phyloP scores from a whole-genome alignment of 495 filamentous ascomycete genomes.

The Penicillium nucicola region DNA sequence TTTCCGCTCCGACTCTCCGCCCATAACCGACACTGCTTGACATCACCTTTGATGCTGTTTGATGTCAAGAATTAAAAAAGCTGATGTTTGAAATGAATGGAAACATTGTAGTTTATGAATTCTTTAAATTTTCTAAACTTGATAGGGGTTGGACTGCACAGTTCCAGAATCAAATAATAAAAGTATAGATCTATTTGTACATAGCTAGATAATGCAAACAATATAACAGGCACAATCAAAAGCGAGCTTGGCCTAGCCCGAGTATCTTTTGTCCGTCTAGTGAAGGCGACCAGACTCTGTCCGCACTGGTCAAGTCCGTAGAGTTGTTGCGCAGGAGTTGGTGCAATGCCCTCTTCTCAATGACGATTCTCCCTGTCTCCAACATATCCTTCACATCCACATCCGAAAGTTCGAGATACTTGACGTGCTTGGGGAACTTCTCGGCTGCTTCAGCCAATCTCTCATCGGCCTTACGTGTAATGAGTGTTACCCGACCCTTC shows the following conservation, averaged over 20 bases:
- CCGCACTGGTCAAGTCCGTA: conserved; percentile 56
- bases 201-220: conserved; percentile 26
- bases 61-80: not conserved
- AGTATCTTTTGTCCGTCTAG: not conserved
- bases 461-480: conserved; percentile 52
- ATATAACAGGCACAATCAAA: conserved; percentile 13
- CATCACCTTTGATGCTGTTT: not conserved
- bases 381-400: conserved; percentile 94
- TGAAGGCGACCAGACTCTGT: conserved; percentile 3
- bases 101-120: too few species aligned
- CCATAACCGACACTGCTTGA: conserved; percentile 9
- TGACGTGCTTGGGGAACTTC: conserved; percentile 60
- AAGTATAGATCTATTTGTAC: conserved; percentile 35
- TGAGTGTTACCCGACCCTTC: conserved; percentile 71
- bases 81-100: too few species aligned
- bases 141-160: too few species aligned
- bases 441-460: conserved; percentile 47
- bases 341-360: conserved; percentile 80
- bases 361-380: conserved; percentile 76
- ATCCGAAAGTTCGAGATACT: conserved; percentile 63
- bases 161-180: not conserved
- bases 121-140: too few species aligned
- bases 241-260: conserved; percentile 1
- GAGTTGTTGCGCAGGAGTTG: conserved; percentile 71
- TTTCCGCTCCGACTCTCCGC: conserved; percentile 27